Evolutionary conservation across 495 filamentous ascomycete species (phyloP).

Genomic region (Penicillium lividum): DNA sequence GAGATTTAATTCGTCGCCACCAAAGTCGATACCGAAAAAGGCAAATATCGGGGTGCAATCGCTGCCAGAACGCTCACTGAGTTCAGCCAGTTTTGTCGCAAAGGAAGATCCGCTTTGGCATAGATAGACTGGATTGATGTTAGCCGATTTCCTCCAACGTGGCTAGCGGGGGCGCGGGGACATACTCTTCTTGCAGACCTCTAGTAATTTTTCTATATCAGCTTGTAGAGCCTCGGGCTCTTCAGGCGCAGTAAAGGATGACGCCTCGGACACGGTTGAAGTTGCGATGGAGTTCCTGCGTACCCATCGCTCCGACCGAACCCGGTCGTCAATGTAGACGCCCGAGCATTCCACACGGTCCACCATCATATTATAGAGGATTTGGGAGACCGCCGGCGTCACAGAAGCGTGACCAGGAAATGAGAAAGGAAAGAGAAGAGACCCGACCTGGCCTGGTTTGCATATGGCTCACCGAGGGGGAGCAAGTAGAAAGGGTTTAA

Average conservation of each 20-base stretch:
- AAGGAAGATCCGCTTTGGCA: slow-evolving; percentile 72
- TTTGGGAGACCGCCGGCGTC: slow-evolving; percentile 14
- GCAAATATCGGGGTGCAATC: slow-evolving; percentile 73
- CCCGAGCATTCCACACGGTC: slow-evolving; percentile 73
- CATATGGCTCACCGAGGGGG: slow-evolving; percentile 22
- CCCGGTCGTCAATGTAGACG: slow-evolving; percentile 79
- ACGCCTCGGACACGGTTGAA: slow-evolving; percentile 26
- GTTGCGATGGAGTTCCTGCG: slow-evolving; percentile 39
- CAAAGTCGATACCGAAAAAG: slow-evolving; percentile 64
- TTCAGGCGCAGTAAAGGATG: slow-evolving; percentile 35
- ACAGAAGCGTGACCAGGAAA: slow-evolving; percentile 12
- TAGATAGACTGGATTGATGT: slow-evolving; percentile 59
- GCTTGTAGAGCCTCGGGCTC: slow-evolving; percentile 52
- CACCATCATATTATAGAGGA: slow-evolving; percentile 49
- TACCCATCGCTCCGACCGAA: slow-evolving; percentile 63
- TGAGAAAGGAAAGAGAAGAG: slow-evolving; percentile 15
- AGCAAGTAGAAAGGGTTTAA: background rate
- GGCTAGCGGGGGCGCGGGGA: background rate
- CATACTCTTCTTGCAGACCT: slow-evolving; percentile 58
- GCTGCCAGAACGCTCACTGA: slow-evolving; percentile 62
- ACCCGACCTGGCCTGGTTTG: slow-evolving; percentile 18
- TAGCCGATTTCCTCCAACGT: background rate
- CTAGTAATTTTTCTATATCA: slow-evolving; percentile 52
- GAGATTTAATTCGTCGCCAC: slow-evolving; percentile 31
- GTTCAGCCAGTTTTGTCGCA: slow-evolving; percentile 64